Percentiles rank a stretch among this genome's conserved stretches.
These are phyloP conservation scores for Mrakia blollopis DNA, from an alignment of 768 basidiomycete genomes.

Conservation along the genomic window DNA sequence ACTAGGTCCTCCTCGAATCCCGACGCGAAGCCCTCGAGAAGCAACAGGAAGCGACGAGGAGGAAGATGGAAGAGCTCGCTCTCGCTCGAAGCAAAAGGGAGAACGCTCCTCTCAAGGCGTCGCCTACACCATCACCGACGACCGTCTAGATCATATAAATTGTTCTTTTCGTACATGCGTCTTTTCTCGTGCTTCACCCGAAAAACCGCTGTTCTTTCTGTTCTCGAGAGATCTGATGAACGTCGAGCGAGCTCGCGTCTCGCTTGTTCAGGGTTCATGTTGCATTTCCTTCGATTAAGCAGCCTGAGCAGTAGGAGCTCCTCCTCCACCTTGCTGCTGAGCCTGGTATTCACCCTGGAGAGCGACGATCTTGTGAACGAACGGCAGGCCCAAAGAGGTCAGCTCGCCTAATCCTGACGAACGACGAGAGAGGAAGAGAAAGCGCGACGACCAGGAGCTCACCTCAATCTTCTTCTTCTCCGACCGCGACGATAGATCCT, in stretches of 20 bases:
- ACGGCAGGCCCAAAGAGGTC: too few species aligned
- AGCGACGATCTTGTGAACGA: constrained; percentile 18
- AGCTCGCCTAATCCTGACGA: not conserved
- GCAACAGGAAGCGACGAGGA: not conserved
- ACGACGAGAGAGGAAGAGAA: not conserved
- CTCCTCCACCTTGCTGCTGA: not conserved
- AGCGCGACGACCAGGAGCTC: not conserved
- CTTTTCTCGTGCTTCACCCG: too few species aligned
- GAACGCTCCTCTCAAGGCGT: too few species aligned
- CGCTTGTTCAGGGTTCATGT: not conserved
- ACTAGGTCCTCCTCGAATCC: not conserved
- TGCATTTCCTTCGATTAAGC: not conserved
- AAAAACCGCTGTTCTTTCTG: too few species aligned
- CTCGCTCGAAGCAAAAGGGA: not conserved
- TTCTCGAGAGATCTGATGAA: too few species aligned
- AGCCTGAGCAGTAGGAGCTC: not conserved
- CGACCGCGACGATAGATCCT: constrained; percentile 67
- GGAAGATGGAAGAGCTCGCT: constrained; percentile 1
- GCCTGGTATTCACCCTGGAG: constrained; percentile 15
- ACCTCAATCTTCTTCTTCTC: constrained; percentile 80
- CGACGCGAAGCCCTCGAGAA: not conserved
- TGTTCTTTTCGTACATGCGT: too few species aligned
- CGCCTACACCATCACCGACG: not conserved
- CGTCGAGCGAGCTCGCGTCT: too few species aligned
- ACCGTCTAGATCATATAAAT: not conserved